phyloP scores from a whole-genome alignment of 2,329 filamentous ascomycete species.

The Aurifilum marmelostoma region DNA sequence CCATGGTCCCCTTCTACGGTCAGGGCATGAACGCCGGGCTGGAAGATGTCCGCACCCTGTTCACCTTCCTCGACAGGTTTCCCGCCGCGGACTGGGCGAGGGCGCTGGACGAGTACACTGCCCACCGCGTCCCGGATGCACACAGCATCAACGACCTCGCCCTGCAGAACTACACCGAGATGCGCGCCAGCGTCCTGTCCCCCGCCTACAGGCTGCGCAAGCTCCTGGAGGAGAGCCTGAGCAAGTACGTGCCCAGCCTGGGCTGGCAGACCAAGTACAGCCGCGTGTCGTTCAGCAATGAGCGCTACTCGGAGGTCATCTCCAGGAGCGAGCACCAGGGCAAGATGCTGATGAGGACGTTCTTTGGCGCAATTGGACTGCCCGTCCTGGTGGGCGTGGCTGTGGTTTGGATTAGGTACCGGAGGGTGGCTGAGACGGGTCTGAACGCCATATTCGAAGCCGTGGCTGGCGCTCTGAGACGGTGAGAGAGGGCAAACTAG shows the following conservation, averaged over 20 bases:
- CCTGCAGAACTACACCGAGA: conserved; percentile 88
- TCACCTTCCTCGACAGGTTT: conserved; percentile 76
- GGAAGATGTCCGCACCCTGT: conserved; percentile 90
- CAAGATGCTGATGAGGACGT: conserved; percentile 54
- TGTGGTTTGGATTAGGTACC: conserved; percentile 26
- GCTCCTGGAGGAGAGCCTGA: conserved; percentile 81
- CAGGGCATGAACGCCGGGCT: conserved; percentile 97
- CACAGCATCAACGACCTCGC: conserved; percentile 92
- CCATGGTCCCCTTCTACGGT: conserved; percentile 98
- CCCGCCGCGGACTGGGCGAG: conserved; percentile 57
- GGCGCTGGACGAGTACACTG: conserved; percentile 77
- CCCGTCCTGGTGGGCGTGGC: conserved; percentile 31
- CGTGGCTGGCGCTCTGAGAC: conserved; percentile 7
- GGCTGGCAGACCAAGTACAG: conserved; percentile 95
- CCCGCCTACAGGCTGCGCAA: conserved; percentile 81
- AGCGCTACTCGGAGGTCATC: conserved; percentile 84
- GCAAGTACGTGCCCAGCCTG: conserved; percentile 71
- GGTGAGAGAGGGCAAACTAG: conserved; percentile 2
- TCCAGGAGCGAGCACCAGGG: conserved; percentile 71
- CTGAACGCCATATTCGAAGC: conserved; percentile 9
- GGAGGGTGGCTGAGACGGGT: conserved; percentile 15
- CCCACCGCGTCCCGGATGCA: conserved; percentile 74
- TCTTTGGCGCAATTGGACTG: conserved; percentile 40
- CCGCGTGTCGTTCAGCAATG: conserved; percentile 90
- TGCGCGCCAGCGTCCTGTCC: conserved; percentile 83